Base-by-base conservation (phyloP, 768 basidiomycete species). In the Boletellus sp. region DNA sequence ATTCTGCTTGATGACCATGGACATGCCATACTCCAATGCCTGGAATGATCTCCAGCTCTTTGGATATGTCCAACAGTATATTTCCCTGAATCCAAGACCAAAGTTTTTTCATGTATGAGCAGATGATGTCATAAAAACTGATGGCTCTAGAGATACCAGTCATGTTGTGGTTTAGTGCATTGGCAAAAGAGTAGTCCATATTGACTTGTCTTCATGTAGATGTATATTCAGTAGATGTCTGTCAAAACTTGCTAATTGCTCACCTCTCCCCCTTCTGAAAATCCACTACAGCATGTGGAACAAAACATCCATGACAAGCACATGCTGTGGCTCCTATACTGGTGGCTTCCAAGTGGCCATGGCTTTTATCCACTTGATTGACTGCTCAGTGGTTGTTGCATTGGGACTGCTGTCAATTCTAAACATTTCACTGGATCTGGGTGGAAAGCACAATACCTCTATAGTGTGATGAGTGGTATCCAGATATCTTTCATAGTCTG, bases 1-100 rank as follows among this genome's bases (percentile, higher is more conserved):
- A 38, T 12, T 38, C 4, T 1, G 23, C 1, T 16, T 24, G 22
- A 40, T 40, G 39, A 2, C 45, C 66, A 45, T 67, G 65, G 0
- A 66, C 52, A 42, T 66, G 62, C 48, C 63, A 66, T 0, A 63
- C 45, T 0, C 65, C 56, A 6, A 69, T 66, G 1, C 54, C 65
- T 0, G 34, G 45, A 0, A 57, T 42, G 3, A 68, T 53, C 3
- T 47, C 28, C 0, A 55, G 0, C 1, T 32, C 36, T 0, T 13
- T 1, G 0, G 51, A 54, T 12, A 47, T 15, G 0, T 11, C 1
- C 1, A 52, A 11, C 2, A 24, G 19, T 0, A 6, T 0, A 56
- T 22, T 45, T 1, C 8, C 9, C 4, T 28, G 9, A 1, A 45
- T 1, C 7, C 11, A 6, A 2, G 10, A 0, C 3, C 6, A 10